Conservation (phyloP, 192 early-diverging fungal genomes). For the Podila verticillata region DNA sequence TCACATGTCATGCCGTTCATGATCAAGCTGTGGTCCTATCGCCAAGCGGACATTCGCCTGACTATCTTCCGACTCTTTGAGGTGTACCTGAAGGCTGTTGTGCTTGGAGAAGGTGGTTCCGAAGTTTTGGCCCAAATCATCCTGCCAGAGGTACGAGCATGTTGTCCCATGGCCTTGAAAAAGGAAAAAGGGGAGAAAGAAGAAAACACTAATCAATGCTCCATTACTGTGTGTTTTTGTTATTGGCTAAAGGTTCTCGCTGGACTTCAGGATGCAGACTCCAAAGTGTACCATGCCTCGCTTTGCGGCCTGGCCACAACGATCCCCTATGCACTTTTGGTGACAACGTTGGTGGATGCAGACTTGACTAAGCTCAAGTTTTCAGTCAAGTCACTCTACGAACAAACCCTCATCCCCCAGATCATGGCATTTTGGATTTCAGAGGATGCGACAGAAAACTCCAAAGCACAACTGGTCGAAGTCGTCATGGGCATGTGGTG, state of each 20-base stretch:
- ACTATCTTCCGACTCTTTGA: slow-evolving; percentile 47
- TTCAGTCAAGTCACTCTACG: slow-evolving; percentile 38
- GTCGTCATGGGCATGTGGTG: slow-evolving; percentile 52
- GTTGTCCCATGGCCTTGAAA: not conserved
- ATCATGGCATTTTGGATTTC: slow-evolving; percentile 53
- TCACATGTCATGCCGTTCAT: slow-evolving; percentile 42
- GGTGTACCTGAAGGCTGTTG: slow-evolving; percentile 46
- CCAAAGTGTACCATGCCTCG: slow-evolving; percentile 41
- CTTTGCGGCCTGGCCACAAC: slow-evolving; percentile 42
- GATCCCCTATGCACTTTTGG: slow-evolving; percentile 39
- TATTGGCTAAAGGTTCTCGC: slow-evolving; percentile 17
- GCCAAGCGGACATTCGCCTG: slow-evolving; percentile 47
- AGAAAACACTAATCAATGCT: not conserved
- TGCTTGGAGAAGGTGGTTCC: slow-evolving; percentile 45
- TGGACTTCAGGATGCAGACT: slow-evolving; percentile 49
- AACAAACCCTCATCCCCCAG: slow-evolving; percentile 51
- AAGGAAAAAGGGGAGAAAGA: not conserved
- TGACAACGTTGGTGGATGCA: slow-evolving; percentile 37
- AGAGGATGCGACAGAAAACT: slow-evolving; percentile 27
- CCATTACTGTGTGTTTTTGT: not conserved
- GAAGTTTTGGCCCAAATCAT: slow-evolving; percentile 46
- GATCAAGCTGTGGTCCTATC: slow-evolving; percentile 47
- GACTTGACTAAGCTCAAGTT: slow-evolving; percentile 43
- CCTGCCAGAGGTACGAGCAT: slow-evolving; percentile 39
- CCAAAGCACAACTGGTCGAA: slow-evolving; percentile 37